phyloP scores from a whole-genome alignment of 2,329 filamentous ascomycete genomes.

The Xylaria sp. region DNA sequence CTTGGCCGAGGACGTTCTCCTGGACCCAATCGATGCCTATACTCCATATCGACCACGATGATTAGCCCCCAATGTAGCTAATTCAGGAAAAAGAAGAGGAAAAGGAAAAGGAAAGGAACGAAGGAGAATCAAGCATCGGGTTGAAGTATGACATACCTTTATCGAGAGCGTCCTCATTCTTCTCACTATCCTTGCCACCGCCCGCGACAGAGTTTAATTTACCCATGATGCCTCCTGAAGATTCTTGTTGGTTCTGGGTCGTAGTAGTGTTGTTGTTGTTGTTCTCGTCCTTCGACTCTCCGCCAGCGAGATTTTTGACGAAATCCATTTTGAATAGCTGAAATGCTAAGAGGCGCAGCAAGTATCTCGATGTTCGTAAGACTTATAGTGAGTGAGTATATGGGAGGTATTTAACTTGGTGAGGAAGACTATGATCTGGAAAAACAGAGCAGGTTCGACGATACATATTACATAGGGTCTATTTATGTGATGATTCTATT shows the following conservation, averaged over 20 bases:
- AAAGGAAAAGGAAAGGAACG: neutral
- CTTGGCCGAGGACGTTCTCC: slow-evolving; percentile 76
- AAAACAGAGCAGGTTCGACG: no score
- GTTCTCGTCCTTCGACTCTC: slow-evolving; percentile 48
- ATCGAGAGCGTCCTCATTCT: slow-evolving; percentile 85
- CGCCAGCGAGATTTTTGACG: slow-evolving; percentile 62
- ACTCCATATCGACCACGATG: neutral
- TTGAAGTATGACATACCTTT: slow-evolving; percentile 67
- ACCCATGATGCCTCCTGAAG: slow-evolving; percentile 68
- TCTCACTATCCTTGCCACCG: slow-evolving; percentile 78
- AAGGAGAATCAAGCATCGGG: neutral
- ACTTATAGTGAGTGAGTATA: neutral
- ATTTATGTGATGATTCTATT: neutral
- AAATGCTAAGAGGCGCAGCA: neutral
- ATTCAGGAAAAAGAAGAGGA: neutral
- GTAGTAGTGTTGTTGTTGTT: slow-evolving; percentile 49
- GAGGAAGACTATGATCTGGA: no score
- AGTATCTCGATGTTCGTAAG: neutral
- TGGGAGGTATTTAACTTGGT: neutral
- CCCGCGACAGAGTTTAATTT: slow-evolving; percentile 79
- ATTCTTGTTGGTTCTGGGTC: slow-evolving; percentile 44
- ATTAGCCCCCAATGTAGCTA: neutral
- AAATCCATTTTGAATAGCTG: slow-evolving; percentile 62
- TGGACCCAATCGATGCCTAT: slow-evolving; percentile 81
- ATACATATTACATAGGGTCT: no score